Base-by-base conservation (phyloP, 306 rosid genomes). In the Urtica urens region DNA sequence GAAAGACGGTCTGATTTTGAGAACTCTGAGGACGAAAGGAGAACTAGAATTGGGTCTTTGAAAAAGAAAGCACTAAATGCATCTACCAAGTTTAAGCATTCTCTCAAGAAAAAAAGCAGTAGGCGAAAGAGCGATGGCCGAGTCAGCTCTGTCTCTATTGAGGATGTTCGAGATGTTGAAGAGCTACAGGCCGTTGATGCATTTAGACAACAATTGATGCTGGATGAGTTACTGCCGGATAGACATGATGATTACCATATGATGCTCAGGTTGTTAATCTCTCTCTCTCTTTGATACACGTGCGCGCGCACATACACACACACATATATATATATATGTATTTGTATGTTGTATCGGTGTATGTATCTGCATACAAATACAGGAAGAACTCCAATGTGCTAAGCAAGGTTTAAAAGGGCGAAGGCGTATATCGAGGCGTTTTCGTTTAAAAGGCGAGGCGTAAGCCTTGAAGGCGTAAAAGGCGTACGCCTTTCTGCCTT, bases 121-220 rank as follows among this genome's bases (percentile, higher is more conserved):
- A 69, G 93, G 57, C 72, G 92, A 20, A 90, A 81, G 48, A 81
- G 84, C 11, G 94, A 90, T 53, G 94, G 82, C 15, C 73, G 95
- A 27, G 95, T 90, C 39, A 85, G 95, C 67, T 90, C 99, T 17
- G 99, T 85, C 53, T 90, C 99, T 41, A 90, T 90, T 37, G 99
- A 90, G 65, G 99, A 90, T 58, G 77, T 90, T 60, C 75, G 99
- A 17, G 93, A 90, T 67, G 74, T 74, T 42, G 95, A 81, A 62
- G 99, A 90, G 69, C 79, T 77, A 49, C 76, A 55, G 65, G 87
- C 82, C 38, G 99, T 90, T 38, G 95, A 85, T 62, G 70, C 69
- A 6, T 90, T 90, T 72, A 69, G 93, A 4, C 94, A 79, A 18
- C 59, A 93, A 2, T 65, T 90, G 17, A 26, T 85, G 42, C 46